Evolutionary conservation across 2,329 filamentous ascomycete species (phyloP), one percentile per base, ranked within the genome.

Genomic region (Botrytis medusae): DNA sequence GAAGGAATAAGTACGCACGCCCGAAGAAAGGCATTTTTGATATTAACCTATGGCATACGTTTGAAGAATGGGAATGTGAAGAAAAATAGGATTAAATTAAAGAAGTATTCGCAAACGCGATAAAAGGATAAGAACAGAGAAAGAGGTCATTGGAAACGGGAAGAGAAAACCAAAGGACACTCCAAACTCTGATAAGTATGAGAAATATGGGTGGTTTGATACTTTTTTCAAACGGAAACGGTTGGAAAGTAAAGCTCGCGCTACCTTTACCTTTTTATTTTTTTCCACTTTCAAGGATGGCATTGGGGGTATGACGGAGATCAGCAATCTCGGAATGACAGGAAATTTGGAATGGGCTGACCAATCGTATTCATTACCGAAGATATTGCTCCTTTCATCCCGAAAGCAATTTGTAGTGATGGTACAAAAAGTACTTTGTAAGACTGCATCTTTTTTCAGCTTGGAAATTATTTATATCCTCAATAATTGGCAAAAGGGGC

Each of bases 1-100:
- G 87, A 79, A 99, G 87, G 73, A 97, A 84, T 76, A 98, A 86
- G 84, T 97, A 97, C 76, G 91, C 89, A 83, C 95, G 91, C 86
- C 95, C 67, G 40, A 72, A 72, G 20, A 67, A 72, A 59, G 69
- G 60, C 69, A 71, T 71, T 71, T 63, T 14, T 18, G 42, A 42
- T 32, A 20, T 51, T 57, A 32, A 90, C 94, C 94, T 76, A 77
- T 75, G 71, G 73, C 72, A 76, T 76, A 73, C 70, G 73, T 72
- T 73, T 57, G 20, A 42, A 68, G 48, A 54, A 54, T 37, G 46
- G 12, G 22, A 25, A 34, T 16, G 42, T 29, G 60, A 59, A 69
- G 42, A 69, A 46, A 40, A 44, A n/a, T 34, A 44, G 48, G n/a
- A 44, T 42, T 25, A 44, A 44, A 34, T 44, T 65, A 73, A 73